Base-by-base conservation (phyloP, 495 filamentous ascomycete species). In the Platismatia glauca region DNA sequence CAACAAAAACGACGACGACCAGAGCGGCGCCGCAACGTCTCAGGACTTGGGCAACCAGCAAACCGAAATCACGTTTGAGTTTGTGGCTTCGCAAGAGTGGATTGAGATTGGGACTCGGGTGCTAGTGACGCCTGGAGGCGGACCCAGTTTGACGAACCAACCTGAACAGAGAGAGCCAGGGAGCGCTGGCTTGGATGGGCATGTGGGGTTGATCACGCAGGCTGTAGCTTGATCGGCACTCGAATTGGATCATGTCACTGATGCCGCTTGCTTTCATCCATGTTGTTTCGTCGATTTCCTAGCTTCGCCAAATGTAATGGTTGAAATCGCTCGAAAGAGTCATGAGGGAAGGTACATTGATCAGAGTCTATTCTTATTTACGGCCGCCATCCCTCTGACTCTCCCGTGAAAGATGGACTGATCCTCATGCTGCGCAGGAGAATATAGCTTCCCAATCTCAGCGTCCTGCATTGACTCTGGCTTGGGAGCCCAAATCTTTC, bases 81-180 rank as follows among this genome's bases (percentile, higher is more conserved):
- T 98, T 60, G 74, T 89, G 16, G 83, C 84, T 8, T 86, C 82
- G 52, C 81, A 86, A 34, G 92, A 97, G 70, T 97, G 90, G 88
- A 77, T 97, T 46, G 89, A 95, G 72, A 66, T 89, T 15, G 93
- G 86, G 3, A 86, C 86, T 20, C 83, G 82, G 61, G 86, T 97
- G 29, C 75, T 98, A 59, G 78, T 97, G 8, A 85, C 90, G 81
- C 87, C 74, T 7, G 75, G 76, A 6, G 71, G 74, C 57, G 67
- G 71, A 7, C 66, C 70, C 7, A 68, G 75, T 56, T 71, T 73
- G 29, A 71, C 66, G 13, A 67, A 72, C 41, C 67, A 73, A 7
- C 65, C 69, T 33, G 71, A 65, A 16, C 64, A 69, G n/a, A 59
- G 57, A 13, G 68, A 70, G 20, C 59, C 48, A 29, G 27, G 46